These are phyloP conservation scores for Nasturtium officinale DNA, from an alignment of 345 rosid species.

Conservation along the genomic window DNA sequence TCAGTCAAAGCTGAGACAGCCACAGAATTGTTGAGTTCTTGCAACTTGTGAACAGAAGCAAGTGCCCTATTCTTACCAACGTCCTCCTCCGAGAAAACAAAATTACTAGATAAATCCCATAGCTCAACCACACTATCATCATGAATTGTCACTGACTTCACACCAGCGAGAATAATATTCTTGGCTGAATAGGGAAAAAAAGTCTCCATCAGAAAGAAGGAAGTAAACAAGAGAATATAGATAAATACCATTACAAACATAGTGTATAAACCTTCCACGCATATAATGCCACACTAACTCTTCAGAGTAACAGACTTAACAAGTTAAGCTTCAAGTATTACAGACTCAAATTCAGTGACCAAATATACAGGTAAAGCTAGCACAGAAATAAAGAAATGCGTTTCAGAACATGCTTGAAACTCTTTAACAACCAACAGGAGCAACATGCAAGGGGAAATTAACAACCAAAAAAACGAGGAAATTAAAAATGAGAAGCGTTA, in stretches of 20 bases:
- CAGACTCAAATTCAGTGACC: background rate
- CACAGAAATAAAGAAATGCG: conserved; percentile 10
- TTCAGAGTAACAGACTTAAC: conserved; percentile 5
- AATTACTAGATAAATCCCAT: conserved; percentile 87
- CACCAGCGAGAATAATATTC: conserved; percentile 91
- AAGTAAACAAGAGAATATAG: background rate
- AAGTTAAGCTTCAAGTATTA: background rate
- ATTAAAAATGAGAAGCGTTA: conserved; percentile 26
- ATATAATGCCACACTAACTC: conserved; percentile 8
- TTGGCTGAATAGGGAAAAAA: conserved; percentile 55
- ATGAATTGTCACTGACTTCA: conserved; percentile 86
- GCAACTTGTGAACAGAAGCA: conserved; percentile 82
- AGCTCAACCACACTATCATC: conserved; percentile 75
- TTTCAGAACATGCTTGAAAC: conserved; percentile 1
- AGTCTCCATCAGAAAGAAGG: background rate
- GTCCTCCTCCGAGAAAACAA: conserved; percentile 73
- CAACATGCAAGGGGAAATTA: conserved; percentile 24
- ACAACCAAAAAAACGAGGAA: conserved; percentile 1
- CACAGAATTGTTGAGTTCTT: conserved; percentile 87
- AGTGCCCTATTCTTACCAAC: conserved; percentile 83
- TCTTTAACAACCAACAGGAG: background rate
- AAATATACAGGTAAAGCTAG: background rate
- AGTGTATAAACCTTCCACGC: background rate
- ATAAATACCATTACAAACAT: background rate
- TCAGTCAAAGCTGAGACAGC: conserved; percentile 61